These are phyloP conservation scores for Lactarius vividus DNA, from an alignment of 768 basidiomycete genomes.

Conservation along the genomic window DNA sequence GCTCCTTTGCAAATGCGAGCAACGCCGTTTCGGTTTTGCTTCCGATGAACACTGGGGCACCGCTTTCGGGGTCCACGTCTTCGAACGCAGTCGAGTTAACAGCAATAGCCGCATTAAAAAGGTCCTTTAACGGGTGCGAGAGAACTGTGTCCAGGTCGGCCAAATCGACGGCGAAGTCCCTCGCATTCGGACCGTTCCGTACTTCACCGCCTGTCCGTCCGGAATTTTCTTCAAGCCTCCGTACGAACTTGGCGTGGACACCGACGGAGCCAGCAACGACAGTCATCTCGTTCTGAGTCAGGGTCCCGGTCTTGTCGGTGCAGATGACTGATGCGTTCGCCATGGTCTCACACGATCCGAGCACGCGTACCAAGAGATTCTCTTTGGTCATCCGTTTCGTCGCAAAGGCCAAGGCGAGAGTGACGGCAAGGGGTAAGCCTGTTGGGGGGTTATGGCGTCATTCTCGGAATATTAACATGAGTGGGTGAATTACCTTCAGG, in stretches of 20 bases:
- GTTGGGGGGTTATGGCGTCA: conserved; percentile 18
- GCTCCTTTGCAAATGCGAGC: conserved; percentile 80
- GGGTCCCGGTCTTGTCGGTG: conserved; percentile 95
- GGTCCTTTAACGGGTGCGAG: conserved; percentile 52
- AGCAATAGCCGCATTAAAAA: conserved; percentile 85
- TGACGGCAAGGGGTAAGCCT: conserved; percentile 94
- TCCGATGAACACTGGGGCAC: conserved; percentile 68
- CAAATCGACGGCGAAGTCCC: conserved; percentile 89
- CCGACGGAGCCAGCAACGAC: conserved; percentile 96
- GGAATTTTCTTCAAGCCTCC: conserved; percentile 66
- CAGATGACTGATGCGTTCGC: conserved; percentile 95
- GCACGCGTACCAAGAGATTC: conserved; percentile 91
- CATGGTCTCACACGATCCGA: conserved; percentile 98
- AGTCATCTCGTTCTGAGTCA: conserved; percentile 93
- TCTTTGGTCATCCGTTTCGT: conserved; percentile 98
- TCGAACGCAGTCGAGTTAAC: conserved; percentile 96
- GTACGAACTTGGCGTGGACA: conserved; percentile 92
- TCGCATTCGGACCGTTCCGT: conserved; percentile 36
- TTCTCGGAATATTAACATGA: conserved; percentile 11
- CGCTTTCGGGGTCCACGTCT: conserved; percentile 62
- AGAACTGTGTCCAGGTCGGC: conserved; percentile 59
- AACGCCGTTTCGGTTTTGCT: conserved; percentile 96
- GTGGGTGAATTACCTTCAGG: conserved; percentile 59
- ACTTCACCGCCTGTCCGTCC: conserved; percentile 70
- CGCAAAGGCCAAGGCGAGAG: conserved; percentile 93